These are phyloP conservation scores for Aspergillus hancockii DNA, from an alignment of 495 filamentous ascomycete species.

Conservation along the genomic window DNA sequence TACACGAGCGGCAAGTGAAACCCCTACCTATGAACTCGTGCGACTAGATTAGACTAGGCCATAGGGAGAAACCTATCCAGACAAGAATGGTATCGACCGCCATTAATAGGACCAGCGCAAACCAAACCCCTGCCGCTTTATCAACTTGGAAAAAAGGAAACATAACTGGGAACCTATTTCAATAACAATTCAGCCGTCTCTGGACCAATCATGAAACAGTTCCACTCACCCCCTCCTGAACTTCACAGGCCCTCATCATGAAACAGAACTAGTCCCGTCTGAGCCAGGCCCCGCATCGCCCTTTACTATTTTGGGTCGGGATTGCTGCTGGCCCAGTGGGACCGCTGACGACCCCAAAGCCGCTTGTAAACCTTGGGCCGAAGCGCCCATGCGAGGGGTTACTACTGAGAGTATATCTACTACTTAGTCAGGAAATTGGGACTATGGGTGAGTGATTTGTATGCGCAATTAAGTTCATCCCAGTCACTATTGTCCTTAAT, in stretches of 20 bases:
- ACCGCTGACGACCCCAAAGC: constrained; percentile 11
- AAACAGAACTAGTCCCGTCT: constrained; percentile 19
- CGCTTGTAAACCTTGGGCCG: constrained; percentile 7
- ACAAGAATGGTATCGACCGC: constrained; percentile 5
- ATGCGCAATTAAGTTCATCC: too few species aligned
- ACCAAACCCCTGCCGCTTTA: background rate
- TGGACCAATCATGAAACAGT: constrained; percentile 6
- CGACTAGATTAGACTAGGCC: background rate
- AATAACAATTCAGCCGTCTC: background rate
- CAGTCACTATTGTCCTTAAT: too few species aligned
- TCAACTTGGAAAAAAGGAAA: background rate
- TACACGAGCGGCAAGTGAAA: constrained; percentile 1
- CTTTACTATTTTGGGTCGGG: constrained; percentile 5
- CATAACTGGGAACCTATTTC: too few species aligned
- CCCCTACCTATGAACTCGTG: background rate
- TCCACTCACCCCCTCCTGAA: background rate
- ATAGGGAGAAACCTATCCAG: background rate
- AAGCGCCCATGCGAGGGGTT: too few species aligned
- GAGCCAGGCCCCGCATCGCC: constrained; percentile 10
- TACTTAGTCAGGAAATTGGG: too few species aligned
- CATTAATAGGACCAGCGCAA: too few species aligned
- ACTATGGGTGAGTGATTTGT: too few species aligned
- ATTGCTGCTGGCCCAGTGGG: constrained; percentile 14
- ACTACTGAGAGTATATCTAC: too few species aligned
- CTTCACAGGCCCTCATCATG: constrained; percentile 19